Evolutionary conservation across 2,329 filamentous ascomycete species (phyloP).

Genomic region (Pestalotiopsis sp.): DNA sequence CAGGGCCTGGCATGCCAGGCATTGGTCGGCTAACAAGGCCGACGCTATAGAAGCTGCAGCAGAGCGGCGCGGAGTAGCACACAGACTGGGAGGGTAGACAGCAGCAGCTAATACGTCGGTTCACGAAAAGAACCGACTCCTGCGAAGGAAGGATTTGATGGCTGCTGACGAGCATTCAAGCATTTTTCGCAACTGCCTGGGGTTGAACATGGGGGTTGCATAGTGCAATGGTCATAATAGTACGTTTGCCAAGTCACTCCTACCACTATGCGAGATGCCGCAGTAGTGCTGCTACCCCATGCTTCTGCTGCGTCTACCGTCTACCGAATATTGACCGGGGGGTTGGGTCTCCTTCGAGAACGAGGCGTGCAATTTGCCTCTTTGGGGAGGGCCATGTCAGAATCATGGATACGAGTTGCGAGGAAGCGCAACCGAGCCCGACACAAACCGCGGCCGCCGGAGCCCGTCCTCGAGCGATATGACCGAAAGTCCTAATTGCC

Average conservation of each 20-base stretch:
- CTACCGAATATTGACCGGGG: too few species aligned
- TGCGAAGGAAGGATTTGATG: not conserved
- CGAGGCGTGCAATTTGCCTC: not conserved
- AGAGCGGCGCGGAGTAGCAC: not conserved
- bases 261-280: not conserved
- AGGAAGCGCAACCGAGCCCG: not conserved
- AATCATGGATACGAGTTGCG: not conserved
- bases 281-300: not conserved
- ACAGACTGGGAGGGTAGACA: not conserved
- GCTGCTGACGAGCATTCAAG: not conserved
- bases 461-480: not conserved
- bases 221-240: not conserved
- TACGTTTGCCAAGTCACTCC: not conserved
- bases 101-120: not conserved
- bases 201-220: not conserved
- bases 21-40: not conserved
- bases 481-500: not conserved
- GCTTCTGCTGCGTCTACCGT: too few species aligned
- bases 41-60: not conserved
- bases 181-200: not conserved
- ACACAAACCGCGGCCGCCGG: not conserved
- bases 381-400: not conserved
- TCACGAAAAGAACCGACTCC: not conserved
- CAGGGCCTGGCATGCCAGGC: not conserved
- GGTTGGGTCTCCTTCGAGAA: not conserved